Conservation (phyloP, 768 basidiomycete genomes). For the Hericium rajendrae region DNA sequence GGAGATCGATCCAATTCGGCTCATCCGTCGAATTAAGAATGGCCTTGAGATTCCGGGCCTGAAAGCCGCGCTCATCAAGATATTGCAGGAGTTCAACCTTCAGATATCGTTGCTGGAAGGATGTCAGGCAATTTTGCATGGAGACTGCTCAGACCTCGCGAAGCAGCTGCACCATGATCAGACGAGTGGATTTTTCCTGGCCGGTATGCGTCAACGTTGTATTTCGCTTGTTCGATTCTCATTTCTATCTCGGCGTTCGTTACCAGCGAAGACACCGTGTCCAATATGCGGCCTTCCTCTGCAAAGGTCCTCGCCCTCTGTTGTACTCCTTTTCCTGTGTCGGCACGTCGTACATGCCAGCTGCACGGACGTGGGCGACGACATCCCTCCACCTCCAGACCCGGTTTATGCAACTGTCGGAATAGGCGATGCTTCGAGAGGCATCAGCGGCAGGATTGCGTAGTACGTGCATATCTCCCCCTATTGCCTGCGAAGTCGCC, state of each 20-base stretch:
- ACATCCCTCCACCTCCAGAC: conserved; percentile 55
- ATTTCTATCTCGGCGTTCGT: not conserved
- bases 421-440: conserved; percentile 26
- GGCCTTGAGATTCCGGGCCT: conserved; percentile 94
- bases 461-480: conserved; percentile 36
- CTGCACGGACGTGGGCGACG: conserved; percentile 60
- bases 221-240: not conserved
- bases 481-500: not conserved
- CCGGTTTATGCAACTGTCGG: conserved; percentile 38
- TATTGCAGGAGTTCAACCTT: conserved; percentile 90
- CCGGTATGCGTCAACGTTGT: conserved; percentile 38
- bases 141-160: conserved; percentile 71
- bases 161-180: conserved; percentile 64
- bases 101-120: conserved; percentile 91
- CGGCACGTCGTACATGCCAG: conserved; percentile 79
- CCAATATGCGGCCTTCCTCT: conserved; percentile 55
- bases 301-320: conserved; percentile 45
- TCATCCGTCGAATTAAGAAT: conserved; percentile 92
- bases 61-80: conserved; percentile 92
- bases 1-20: conserved; percentile 88
- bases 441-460: conserved; percentile 65
- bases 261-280: conserved; percentile 55
- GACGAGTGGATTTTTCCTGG: conserved; percentile 68
- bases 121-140: conserved; percentile 77
- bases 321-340: conserved; percentile 76